Evolutionary conservation across 2,329 filamentous ascomycete species (phyloP), one percentile per base, ranked within the genome.

Genomic region (Chaetomium olivaceum): DNA sequence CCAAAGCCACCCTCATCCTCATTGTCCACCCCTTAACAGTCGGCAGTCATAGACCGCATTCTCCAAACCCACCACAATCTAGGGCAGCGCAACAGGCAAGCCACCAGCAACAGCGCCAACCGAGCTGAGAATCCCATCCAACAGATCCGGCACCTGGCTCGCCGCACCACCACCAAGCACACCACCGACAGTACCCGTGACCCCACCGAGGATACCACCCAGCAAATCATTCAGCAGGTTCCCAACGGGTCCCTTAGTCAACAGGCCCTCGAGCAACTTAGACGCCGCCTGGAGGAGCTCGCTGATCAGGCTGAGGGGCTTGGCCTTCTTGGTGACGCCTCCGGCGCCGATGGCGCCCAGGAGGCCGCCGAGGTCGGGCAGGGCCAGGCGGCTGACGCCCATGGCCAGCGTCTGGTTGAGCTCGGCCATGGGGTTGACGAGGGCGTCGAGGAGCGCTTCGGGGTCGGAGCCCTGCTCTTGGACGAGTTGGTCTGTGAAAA

Each of bases 401-500:
- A 29, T 46, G 43, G 48, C 54, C 19, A 71, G 61, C 14, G 64
- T 63, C n/a, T 58, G 36, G 31, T 66, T 50, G 60, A 71, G 52
- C 21, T 43, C 27, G 21, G 57, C 46, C 56, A 72, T 57, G 48
- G 69, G 69, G 9, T 11, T 56, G 50, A 58, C 50, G 21, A 72
- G 52, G 11, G 58, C 61, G 27, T 63, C 14, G 3, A 55, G 51
- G 3, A 69, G 57, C 36, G 55, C 58, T 16, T 68, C 46, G 33
- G 61, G 23, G 50, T 66, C 39, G 52, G 52, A n/a, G 50, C 56
- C 21, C 52, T 59, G 39, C 5, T 67, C 11, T 14, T 63, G 23
- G 33, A 71, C 61, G 58, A 68, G 55, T 33, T 66, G 39, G 25
- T 67, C 68, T 70, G 56, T 7, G n/a, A n/a, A n/a, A n/a, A 39